Evolutionary conservation across 176 grass and related monocot genomes (phyloP).

Genomic region (Eragrostis curvula): DNA sequence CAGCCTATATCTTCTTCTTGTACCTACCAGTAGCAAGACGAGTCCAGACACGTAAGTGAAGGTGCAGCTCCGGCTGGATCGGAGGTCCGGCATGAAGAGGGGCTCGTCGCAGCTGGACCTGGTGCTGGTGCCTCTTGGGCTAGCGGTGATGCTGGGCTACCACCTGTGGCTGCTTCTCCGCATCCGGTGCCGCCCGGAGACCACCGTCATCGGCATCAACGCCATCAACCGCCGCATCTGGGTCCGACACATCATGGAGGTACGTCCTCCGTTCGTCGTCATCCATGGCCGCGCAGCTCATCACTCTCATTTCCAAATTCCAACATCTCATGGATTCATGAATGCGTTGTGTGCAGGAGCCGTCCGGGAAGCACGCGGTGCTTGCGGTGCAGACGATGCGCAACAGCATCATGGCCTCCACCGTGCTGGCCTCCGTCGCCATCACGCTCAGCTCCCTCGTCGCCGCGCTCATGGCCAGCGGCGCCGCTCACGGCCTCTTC

Average conservation of each 20-base stretch:
- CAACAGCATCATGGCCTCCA: slow-evolving; percentile 96
- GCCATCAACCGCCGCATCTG: slow-evolving; percentile 92
- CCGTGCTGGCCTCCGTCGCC: slow-evolving; percentile 74
- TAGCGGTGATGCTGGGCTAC: slow-evolving; percentile 48
- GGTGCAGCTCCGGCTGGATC: background rate
- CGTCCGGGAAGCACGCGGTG: slow-evolving; percentile 65
- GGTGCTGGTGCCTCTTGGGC: slow-evolving; percentile 48
- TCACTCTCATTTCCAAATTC: no score
- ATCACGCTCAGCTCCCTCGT: slow-evolving; percentile 84
- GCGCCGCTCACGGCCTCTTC: background rate
- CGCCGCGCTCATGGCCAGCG: slow-evolving; percentile 64
- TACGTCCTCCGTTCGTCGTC: background rate
- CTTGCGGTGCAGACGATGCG: slow-evolving; percentile 87
- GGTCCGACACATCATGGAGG: slow-evolving; percentile 85
- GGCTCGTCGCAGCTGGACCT: slow-evolving; percentile 36
- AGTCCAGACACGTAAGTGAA: background rate
- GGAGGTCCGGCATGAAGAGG: background rate
- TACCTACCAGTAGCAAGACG: no score
- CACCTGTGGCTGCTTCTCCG: slow-evolving; percentile 76
- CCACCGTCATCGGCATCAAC: slow-evolving; percentile 83
- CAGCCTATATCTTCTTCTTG: no score
- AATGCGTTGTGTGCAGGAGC: slow-evolving; percentile 38
- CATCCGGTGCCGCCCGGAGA: slow-evolving; percentile 50
- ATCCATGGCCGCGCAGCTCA: no score
- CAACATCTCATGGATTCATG: background rate